Base-by-base conservation (phyloP, 805 yeast genomes). In the Saccharomyces eubayanus region DNA sequence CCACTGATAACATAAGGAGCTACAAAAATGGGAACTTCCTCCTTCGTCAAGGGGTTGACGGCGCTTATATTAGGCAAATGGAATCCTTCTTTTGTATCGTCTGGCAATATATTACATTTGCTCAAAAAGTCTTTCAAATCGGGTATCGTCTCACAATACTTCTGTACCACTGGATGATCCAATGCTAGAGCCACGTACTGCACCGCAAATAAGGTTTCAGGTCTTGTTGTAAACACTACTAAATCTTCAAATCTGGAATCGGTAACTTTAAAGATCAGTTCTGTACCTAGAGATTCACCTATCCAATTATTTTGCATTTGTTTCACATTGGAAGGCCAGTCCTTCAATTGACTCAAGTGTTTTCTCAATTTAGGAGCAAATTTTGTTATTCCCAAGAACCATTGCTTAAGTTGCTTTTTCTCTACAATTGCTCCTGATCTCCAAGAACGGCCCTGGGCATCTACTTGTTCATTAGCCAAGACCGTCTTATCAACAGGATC, bases 401-500 rank as follows among this genome's bases (percentile, higher is more conserved):
- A 94, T 68, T 94, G 99, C 57, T 84, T 87, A 48, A 94, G 74
- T 51, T 81, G 71, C 56, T 76, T 78, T 69, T 89, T 89, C 68
- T 94, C 97, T 0, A 92, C 99, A 14, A 84, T 55, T 0, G 98
- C 99, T 4, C 99, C 99, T 2, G 97, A 89, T 68, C 99, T 80
- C 99, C 99, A 94, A 0, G 97, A 89, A 53, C 83, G 76, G 0
- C 99, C 99, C 47, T 88, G 80, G 1, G 84, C 68, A 68, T 94
- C 99, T 2, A 94, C 97, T 69, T 94, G 99, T 70, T 94, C 99
- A 66, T 87, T 94, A 2, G 99, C 99, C 55, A 94, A 74, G 1
- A 94, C 99, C 0, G 99, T 94, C 59, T 85, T 80, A 63, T 94
- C 99, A 0, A 94, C 81, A 0, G 99, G 99, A 70, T 94, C 99